Conservation (phyloP, 148 eudicot species). For the Fagopyrum homotropicum region DNA sequence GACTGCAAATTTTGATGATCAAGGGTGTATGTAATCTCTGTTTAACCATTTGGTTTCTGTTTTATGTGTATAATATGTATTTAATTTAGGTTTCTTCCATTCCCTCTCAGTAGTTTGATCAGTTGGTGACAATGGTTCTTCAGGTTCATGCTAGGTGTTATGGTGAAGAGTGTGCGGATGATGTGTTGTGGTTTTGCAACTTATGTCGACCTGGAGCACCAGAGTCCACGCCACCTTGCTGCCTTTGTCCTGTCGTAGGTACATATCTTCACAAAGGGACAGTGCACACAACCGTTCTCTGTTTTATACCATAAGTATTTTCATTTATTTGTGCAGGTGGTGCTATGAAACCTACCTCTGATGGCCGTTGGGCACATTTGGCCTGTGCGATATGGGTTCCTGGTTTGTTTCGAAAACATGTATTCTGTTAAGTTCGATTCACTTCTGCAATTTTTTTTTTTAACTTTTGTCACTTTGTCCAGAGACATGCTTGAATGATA, state of each 20-base stretch:
- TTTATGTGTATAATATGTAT: background rate
- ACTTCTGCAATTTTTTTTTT: background rate
- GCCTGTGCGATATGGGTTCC: conserved; percentile 99
- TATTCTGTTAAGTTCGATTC: conserved; percentile 5
- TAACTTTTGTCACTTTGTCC: conserved; percentile 28
- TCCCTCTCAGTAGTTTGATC: background rate
- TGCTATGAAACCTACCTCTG: conserved; percentile 96
- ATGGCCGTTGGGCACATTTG: conserved; percentile 99
- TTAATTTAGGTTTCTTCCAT: background rate
- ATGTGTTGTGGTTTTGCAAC: conserved; percentile 88
- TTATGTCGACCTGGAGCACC: conserved; percentile 93
- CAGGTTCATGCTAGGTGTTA: conserved; percentile 99
- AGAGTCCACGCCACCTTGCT: conserved; percentile 62
- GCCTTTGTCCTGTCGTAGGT: conserved; percentile 95
- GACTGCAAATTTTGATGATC: background rate
- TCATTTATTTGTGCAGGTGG: conserved; percentile 49
- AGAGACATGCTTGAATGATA: conserved; percentile 92
- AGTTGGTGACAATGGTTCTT: conserved; percentile 9
- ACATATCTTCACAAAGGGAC: conserved; percentile 16
- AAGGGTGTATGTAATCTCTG: background rate
- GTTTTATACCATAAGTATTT: background rate
- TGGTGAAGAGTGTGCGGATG: conserved; percentile 85
- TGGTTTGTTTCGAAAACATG: conserved; percentile 39
- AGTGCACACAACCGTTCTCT: background rate
- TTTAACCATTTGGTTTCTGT: background rate